Evolutionary conservation across 768 basidiomycete genomes (phyloP), one percentile per base, ranked within the genome.

Genomic region (Agaricus blazei): DNA sequence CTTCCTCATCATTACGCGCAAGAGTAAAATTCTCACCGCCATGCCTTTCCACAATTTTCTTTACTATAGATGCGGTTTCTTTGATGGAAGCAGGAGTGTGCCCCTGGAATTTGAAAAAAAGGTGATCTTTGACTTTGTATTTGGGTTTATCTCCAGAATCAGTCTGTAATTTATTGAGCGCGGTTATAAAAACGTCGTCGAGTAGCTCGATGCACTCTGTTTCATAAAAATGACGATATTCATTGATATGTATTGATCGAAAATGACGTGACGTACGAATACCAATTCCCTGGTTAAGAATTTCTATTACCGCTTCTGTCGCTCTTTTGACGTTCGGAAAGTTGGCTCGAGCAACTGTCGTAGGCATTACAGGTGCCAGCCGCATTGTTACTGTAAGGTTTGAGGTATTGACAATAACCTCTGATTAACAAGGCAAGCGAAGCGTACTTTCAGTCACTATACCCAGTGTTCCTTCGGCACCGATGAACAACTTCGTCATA

Each of bases 101-200:
- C 9, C 89, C 89, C 62, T 92, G 89, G 67, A 96, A 84, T 67
- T 93, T 92, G 79, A 96, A 88, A 72, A 93, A 91, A 9, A 96
- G 75, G 23, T 80, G 83, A 64, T 92, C 89, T 27, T 71, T 73
- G 51, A 79, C 82, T 0, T 80, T 79, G 69, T 84, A 91, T 57
- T 76, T 77, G 40, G 74, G 77, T 37, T 67, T 66, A 28, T 54
- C 28, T 24, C 23, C 9, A 11, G 80, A 84, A 58, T 71, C 75
- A 61, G 81, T 82, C 54, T 72, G 79, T 11, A 2, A 34, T 43
- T 72, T 70, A 67, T 87, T 85, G 38, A 78, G 76, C 4, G 85
- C 79, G 34, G 72, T 68, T 80, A 91, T 87, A 67, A 85, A 83
- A 43, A 75, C 68, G 46, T 82, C 79, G 65, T 96, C 93, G 27